A percentile compares a stretch with the other conserved stretches of the same genome.
Conservation (phyloP, 2,329 filamentous ascomycete species). For the Saccharata proteae region DNA sequence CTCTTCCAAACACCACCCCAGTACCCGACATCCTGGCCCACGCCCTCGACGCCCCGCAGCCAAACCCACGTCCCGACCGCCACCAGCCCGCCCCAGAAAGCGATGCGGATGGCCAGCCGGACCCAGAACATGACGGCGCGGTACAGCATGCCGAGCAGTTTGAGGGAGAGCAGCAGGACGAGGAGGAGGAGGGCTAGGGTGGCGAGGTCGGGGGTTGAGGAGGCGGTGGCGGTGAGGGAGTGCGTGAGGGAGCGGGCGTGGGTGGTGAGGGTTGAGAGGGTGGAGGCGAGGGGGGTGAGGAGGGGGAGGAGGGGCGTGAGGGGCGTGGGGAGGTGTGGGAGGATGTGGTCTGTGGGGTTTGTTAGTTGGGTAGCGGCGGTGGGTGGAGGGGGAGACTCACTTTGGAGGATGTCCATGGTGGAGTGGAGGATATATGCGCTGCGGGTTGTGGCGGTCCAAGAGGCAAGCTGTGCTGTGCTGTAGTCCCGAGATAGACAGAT, state of each 20-base stretch:
- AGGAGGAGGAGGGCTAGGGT: slow-evolving; percentile 45
- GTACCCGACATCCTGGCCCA: slow-evolving; percentile 42
- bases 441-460: too few species aligned
- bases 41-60: slow-evolving; percentile 50
- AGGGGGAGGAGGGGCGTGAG: slow-evolving; percentile 19
- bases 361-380: background rate
- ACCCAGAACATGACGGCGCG: slow-evolving; percentile 69
- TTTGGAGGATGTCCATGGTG: slow-evolving; percentile 12
- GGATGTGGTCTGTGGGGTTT: background rate
- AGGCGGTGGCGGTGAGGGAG: slow-evolving; percentile 17
- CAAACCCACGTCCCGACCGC: slow-evolving; percentile 46
- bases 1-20: slow-evolving; percentile 7
- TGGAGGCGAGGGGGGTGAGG: slow-evolving; percentile 18
- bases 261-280: slow-evolving; percentile 10
- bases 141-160: slow-evolving; percentile 56
- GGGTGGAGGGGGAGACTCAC: slow-evolving; percentile 3
- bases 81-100: slow-evolving; percentile 52
- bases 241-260: slow-evolving; percentile 19
- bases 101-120: slow-evolving; percentile 47
- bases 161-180: slow-evolving; percentile 50
- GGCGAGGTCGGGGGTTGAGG: slow-evolving; percentile 32
- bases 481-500: too few species aligned
- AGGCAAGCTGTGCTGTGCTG: too few species aligned
- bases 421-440: too few species aligned
- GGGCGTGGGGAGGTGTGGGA: background rate